These are phyloP conservation scores for Penicillium sp. DNA, from an alignment of 2,329 filamentous ascomycete genomes.

Conservation along the genomic window DNA sequence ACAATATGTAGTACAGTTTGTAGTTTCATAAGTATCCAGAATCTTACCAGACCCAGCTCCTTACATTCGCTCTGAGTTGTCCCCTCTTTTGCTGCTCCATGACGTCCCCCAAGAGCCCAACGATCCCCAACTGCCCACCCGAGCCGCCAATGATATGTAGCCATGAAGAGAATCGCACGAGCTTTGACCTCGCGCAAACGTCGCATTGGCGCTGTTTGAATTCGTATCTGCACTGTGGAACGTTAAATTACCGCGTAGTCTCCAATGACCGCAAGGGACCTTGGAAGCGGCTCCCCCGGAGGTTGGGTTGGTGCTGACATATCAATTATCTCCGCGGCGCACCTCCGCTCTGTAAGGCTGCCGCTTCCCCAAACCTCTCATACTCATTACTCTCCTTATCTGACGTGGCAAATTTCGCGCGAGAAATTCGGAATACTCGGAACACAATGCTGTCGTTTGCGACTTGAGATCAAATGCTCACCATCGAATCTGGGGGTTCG, in stretches of 20 bases:
- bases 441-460: constrained; percentile 17
- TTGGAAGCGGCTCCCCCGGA: background rate
- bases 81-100: constrained; percentile 15
- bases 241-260: background rate
- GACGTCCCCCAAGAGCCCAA: constrained; percentile 13
- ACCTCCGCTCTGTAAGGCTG: constrained; percentile 4
- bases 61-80: constrained; percentile 12
- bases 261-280: background rate
- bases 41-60: background rate
- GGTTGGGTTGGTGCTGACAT: constrained; percentile 17
- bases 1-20: background rate
- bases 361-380: constrained; percentile 11
- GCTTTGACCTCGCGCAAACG: constrained; percentile 13
- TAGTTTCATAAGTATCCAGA: background rate
- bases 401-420: background rate
- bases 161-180: background rate
- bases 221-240: background rate
- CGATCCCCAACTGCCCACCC: constrained; percentile 8
- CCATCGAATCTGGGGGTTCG: constrained; percentile 3
- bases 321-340: constrained; percentile 17
- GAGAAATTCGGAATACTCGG: background rate
- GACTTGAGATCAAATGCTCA: constrained; percentile 15
- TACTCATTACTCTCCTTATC: constrained; percentile 2
- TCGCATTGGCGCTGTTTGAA: constrained; percentile 1
- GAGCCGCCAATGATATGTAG: constrained; percentile 10